Evolutionary conservation across 73 alveolate genomes (phyloP).

Genomic region (Paramecium tetraurelia): DNA sequence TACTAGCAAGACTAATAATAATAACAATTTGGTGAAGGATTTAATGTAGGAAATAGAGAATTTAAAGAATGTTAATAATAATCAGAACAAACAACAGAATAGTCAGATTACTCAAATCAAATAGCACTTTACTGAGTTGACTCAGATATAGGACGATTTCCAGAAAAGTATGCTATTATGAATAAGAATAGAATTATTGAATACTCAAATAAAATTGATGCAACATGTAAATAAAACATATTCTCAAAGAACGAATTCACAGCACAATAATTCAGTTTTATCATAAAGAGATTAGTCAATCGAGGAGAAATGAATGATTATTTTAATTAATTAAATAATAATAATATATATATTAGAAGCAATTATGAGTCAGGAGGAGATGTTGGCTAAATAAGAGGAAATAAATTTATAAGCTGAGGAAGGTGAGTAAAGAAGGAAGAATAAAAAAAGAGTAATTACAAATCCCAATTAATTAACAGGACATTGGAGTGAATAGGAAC

Average conservation of each 20-base stretch:
- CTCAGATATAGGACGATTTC: slow-evolving; percentile 10
- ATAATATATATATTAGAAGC: not conserved
- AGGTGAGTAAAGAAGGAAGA: not conserved
- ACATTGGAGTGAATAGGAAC: slow-evolving; percentile 48
- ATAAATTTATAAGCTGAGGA: not conserved
- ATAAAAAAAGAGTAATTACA: slow-evolving; percentile 4
- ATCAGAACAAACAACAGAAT: not conserved
- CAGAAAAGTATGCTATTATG: not conserved
- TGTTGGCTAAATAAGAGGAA: not conserved
- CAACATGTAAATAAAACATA: not conserved
- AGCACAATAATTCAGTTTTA: not conserved
- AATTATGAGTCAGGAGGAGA: not conserved
- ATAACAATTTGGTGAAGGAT: not conserved
- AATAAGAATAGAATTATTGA: not conserved
- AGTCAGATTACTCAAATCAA: not conserved
- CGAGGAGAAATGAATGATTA: not conserved
- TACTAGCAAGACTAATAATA: not conserved
- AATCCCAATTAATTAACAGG: slow-evolving; percentile 32
- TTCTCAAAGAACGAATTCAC: not conserved
- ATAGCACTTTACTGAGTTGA: not conserved
- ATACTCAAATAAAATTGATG: not conserved
- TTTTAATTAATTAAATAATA: not conserved
- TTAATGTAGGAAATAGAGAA: not conserved
- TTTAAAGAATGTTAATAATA: not conserved
- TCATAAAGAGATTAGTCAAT: not conserved